Conservation (phyloP, 2,329 filamentous ascomycete species). For the Ascochyta lentis region DNA sequence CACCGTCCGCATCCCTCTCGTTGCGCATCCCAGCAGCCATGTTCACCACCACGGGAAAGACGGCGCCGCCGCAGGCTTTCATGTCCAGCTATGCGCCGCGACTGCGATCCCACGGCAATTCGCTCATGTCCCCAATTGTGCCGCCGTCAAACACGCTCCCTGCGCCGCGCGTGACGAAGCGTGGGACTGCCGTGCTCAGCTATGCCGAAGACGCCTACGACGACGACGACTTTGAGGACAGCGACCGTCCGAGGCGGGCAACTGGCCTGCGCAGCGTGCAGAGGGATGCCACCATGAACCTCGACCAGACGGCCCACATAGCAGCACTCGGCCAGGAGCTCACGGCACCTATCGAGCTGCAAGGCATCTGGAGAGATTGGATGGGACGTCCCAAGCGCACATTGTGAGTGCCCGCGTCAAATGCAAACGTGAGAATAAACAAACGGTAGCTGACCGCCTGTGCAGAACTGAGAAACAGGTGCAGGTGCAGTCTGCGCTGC, state of each 20-base stretch:
- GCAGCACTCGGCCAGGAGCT: constrained; percentile 88
- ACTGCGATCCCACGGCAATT: constrained; percentile 88
- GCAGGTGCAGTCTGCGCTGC: constrained; percentile 74
- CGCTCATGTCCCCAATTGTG: constrained; percentile 83
- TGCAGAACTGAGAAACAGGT: constrained; percentile 65
- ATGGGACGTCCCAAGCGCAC: constrained; percentile 73
- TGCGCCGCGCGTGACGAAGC: constrained; percentile 87
- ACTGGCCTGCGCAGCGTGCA: constrained; percentile 80
- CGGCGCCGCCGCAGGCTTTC: constrained; percentile 78
- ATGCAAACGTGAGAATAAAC: background rate
- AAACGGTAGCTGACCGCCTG: constrained; percentile 14
- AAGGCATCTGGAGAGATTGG: constrained; percentile 95
- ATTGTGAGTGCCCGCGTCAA: constrained; percentile 49
- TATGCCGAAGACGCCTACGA: constrained; percentile 97
- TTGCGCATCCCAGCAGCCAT: constrained; percentile 41
- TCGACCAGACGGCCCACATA: constrained; percentile 68
- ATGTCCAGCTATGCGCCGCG: constrained; percentile 91
- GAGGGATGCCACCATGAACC: constrained; percentile 67
- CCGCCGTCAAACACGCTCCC: constrained; percentile 72
- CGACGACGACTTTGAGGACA: constrained; percentile 76
- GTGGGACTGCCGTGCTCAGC: constrained; percentile 95
- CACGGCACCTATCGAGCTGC: constrained; percentile 76
- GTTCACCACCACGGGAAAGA: constrained; percentile 50
- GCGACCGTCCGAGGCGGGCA: constrained; percentile 73
- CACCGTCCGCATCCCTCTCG: constrained; percentile 26